phyloP scores from a whole-genome alignment of 495 filamentous ascomycete genomes.

The Thozetella sp. region DNA sequence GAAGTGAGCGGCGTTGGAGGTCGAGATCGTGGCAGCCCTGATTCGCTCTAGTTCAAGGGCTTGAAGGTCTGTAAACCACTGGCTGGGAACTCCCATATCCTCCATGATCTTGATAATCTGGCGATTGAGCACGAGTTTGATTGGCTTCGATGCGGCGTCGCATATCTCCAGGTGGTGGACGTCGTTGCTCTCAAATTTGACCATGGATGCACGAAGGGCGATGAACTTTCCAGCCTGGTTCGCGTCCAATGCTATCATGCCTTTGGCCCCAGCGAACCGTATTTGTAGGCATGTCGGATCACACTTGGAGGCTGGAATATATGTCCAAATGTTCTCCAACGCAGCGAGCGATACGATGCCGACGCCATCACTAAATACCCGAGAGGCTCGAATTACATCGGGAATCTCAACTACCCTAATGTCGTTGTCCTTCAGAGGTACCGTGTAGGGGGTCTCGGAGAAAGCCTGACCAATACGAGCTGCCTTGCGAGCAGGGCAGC shows the following conservation, averaged over 20 bases:
- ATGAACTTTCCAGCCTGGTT: constrained; percentile 54
- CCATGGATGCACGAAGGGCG: constrained; percentile 69
- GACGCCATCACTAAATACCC: constrained; percentile 80
- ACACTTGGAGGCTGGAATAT: constrained; percentile 37
- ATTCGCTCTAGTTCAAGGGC: constrained; percentile 56
- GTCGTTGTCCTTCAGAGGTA: constrained; percentile 36
- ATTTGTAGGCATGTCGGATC: constrained; percentile 72
- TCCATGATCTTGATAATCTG: constrained; percentile 84
- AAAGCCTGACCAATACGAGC: constrained; percentile 85
- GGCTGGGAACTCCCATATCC: constrained; percentile 56
- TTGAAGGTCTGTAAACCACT: constrained; percentile 66
- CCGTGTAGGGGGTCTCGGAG: constrained; percentile 67
- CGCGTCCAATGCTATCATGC: constrained; percentile 70
- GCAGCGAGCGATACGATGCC: constrained; percentile 67
- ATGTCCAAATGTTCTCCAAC: constrained; percentile 51
- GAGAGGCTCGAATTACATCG: constrained; percentile 40
- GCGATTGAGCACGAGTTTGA: constrained; percentile 72
- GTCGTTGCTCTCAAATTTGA: constrained; percentile 67
- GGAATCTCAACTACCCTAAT: constrained; percentile 34
- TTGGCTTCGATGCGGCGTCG: constrained; percentile 61
- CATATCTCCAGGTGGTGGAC: constrained; percentile 71
- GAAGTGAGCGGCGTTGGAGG: constrained; percentile 63
- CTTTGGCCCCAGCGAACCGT: constrained; percentile 70
- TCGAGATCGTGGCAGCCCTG: constrained; percentile 50
- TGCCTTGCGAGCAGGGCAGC: constrained; percentile 72